phyloP scores from a whole-genome alignment of 768 basidiomycete species.

The Mrakia blollopis region DNA sequence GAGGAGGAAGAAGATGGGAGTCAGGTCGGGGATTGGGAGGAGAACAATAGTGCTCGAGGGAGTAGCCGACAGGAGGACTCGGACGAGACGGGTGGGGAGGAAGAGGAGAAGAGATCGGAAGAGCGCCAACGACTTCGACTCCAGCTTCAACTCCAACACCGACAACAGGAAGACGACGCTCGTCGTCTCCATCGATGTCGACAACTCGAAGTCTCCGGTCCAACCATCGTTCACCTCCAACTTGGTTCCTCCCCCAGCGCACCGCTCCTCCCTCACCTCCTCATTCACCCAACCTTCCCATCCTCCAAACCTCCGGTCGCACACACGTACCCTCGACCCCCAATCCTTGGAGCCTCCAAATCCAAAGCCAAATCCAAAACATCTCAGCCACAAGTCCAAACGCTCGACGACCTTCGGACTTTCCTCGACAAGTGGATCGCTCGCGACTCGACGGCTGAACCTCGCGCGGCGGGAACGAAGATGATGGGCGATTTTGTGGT shows the following conservation, averaged over 20 bases:
- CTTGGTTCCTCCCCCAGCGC: neutral
- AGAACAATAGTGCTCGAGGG: too few species aligned
- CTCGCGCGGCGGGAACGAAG: neutral
- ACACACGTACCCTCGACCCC: neutral
- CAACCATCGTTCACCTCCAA: neutral
- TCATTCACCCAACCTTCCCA: too few species aligned
- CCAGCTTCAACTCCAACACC: neutral
- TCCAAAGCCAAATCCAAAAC: neutral
- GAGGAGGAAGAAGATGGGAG: neutral
- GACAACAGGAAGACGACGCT: neutral
- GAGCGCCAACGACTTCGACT: neutral
- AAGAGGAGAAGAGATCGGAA: neutral
- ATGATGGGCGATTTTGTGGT: slow-evolving; percentile 18
- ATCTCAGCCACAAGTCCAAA: neutral
- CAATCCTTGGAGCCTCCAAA: slow-evolving; percentile 12
- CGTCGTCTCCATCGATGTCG: neutral
- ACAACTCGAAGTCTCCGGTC: too few species aligned
- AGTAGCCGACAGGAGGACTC: too few species aligned
- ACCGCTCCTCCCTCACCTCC: neutral
- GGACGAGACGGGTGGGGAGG: neutral
- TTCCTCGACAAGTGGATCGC: slow-evolving; percentile 10
- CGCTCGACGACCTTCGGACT: slow-evolving; percentile 12
- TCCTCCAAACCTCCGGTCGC: neutral
- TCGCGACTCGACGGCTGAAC: neutral
- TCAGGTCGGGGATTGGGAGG: neutral